Base-by-base conservation (phyloP, 108 stramenopile genomes). In the Discostella pseudostelligera region DNA sequence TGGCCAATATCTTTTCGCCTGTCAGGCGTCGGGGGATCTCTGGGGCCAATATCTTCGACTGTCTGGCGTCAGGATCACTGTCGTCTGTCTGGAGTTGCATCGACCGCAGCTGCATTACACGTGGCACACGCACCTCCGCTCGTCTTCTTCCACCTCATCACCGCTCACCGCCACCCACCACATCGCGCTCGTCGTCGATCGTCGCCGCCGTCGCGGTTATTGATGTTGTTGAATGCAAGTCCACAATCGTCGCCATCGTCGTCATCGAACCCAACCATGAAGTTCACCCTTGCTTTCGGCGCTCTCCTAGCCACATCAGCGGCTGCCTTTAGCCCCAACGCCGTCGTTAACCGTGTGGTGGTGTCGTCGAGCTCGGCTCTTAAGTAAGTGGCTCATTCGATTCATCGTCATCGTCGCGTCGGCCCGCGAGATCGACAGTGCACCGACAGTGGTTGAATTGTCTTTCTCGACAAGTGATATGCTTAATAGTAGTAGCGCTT, bases 301-400 rank as follows among this genome's bases (percentile, higher is more conserved):
- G 82, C 87, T 56, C 74, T 88, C 45, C 66, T 93, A 46, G 67
- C 87, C 65, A 78, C 87, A 53, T 82, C 88, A 60, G 87, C 87
- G 57, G 69, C 86, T 22, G 87, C 88, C 61, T 89, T 88, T 66
- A 76, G 79, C 39, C 86, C 87, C 57, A 50, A 72, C 26, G 68
- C 83, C 55, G 74, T 81, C 56, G 72, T 60, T n/a, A 62, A 76
- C 40, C 63, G 70, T 49, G 70, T 64, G 2, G 63, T 72, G 26
- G 69, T 58, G 24, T 49, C 65, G 24, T 49, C 75, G 21, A 72
- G 49, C 43, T 47, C 71, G 28, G 65, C 65, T 17, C 42, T 74
- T 51, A 66, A 74, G 73, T 74, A 59, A 74, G 73, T 66, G 37
- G 25, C 29, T 24, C 24, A 22, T 43, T 37, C 19, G 28, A 12